Percentiles rank a stretch among this genome's conserved stretches.
Conservation (phyloP, 2,329 filamentous ascomycete species). For the Monosporascus cannonballus region DNA sequence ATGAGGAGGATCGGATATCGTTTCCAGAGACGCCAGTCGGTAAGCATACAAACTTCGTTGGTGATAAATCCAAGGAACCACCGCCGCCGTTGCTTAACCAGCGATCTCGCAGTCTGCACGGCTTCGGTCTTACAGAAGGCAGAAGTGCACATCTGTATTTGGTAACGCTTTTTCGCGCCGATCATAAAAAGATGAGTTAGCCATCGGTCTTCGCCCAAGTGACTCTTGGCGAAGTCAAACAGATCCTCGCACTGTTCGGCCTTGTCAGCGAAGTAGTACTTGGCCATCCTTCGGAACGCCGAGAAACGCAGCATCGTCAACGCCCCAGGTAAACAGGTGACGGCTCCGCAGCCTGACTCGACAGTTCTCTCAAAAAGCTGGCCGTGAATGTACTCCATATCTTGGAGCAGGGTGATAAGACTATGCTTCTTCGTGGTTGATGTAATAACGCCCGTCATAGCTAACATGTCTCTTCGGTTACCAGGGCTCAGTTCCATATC, state of each 20-base stretch:
- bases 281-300: constrained; percentile 92
- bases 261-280: constrained; percentile 97
- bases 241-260: constrained; percentile 92
- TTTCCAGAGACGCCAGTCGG: constrained; percentile 85
- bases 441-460: constrained; percentile 96
- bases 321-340: constrained; percentile 93
- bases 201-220: constrained; percentile 94
- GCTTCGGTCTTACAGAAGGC: constrained; percentile 99
- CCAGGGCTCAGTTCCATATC: constrained; percentile 97
- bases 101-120: constrained; percentile 76
- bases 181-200: constrained; percentile 99
- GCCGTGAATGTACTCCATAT: constrained; percentile 97
- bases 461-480: constrained; percentile 86
- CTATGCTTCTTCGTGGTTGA: constrained; percentile 85
- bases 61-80: constrained; percentile 98
- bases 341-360: constrained; percentile 87
- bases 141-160: constrained; percentile 96
- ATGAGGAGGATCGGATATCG: constrained; percentile 81
- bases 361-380: constrained; percentile 94
- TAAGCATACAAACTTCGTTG: constrained; percentile 97
- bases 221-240: constrained; percentile 94
- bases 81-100: constrained; percentile 88
- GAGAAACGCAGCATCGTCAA: constrained; percentile 93
- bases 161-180: constrained; percentile 83
- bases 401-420: constrained; percentile 85